Evolutionary conservation across 108 stramenopile species (phyloP).

Genomic region (Mayamaea pseudoterrestris): DNA sequence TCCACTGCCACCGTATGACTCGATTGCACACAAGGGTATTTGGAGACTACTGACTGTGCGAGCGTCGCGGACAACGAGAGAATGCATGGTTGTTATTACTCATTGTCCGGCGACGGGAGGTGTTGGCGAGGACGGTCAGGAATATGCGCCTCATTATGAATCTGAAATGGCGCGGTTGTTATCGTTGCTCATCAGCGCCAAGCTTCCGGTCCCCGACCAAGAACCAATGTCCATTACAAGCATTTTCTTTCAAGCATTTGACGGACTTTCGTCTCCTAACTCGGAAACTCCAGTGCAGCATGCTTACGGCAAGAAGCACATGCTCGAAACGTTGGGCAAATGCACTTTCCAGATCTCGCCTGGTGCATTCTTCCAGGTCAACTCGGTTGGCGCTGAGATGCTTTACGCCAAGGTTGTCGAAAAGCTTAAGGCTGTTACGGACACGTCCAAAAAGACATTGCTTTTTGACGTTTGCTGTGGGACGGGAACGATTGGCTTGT

Average conservation of each 20-base stretch:
- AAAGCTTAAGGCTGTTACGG: constrained; percentile 40
- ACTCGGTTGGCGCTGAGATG: constrained; percentile 73
- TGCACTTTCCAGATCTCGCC: constrained; percentile 85
- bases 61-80: constrained; percentile 37
- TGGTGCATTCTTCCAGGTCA: constrained; percentile 92
- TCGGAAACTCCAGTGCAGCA: constrained; percentile 79
- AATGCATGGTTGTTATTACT: constrained; percentile 59
- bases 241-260: constrained; percentile 76
- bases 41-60: constrained; percentile 70
- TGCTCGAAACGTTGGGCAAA: constrained; percentile 63
- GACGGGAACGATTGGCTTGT: constrained; percentile 88
- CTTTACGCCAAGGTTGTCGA: constrained; percentile 78
- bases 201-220: constrained; percentile 9
- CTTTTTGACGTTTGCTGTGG: constrained; percentile 93
- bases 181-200: constrained; percentile 21
- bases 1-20: constrained; percentile 55
- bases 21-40: constrained; percentile 44
- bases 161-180: constrained; percentile 42
- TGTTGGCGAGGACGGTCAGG: constrained; percentile 29
- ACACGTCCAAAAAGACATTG: constrained; percentile 13
- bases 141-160: constrained; percentile 29
- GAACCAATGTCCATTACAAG: constrained; percentile 41
- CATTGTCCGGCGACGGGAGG: constrained; percentile 55
- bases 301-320: constrained; percentile 47
- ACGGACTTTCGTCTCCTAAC: constrained; percentile 53